phyloP scores from a whole-genome alignment of 2,329 filamentous ascomycete genomes.

The Grosmannia penicillata region DNA sequence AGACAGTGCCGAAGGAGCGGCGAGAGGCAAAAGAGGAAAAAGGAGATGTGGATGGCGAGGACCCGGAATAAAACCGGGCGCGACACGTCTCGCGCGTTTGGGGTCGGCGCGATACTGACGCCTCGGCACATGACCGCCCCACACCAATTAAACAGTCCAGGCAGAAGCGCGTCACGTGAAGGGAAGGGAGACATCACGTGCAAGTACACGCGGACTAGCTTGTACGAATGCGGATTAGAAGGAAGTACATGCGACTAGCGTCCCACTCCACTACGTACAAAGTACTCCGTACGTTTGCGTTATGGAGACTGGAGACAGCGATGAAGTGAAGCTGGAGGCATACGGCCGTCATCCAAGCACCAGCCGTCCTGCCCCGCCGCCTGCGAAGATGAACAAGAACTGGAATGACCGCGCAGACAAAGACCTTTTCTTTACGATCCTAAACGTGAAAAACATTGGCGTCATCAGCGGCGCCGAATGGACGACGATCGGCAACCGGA shows the following conservation, averaged over 20 bases:
- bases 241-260: too few species aligned
- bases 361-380: neutral
- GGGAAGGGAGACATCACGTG: too few species aligned
- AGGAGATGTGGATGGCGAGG: too few species aligned
- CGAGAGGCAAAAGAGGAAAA: neutral
- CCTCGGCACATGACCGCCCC: constrained; percentile 13
- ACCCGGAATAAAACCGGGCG: neutral
- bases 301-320: too few species aligned
- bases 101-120: constrained; percentile 12
- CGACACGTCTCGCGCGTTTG: constrained; percentile 1
- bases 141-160: constrained; percentile 1
- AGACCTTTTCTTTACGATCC: constrained; percentile 48
- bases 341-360: too few species aligned
- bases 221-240: too few species aligned
- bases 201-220: too few species aligned
- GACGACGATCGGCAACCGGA: constrained; percentile 45
- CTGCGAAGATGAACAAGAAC: constrained; percentile 35
- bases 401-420: constrained; percentile 48
- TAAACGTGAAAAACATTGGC: constrained; percentile 47
- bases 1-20: too few species aligned
- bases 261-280: too few species aligned
- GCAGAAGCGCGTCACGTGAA: neutral
- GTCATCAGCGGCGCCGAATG: constrained; percentile 48
- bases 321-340: too few species aligned
- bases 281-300: too few species aligned